phyloP scores from a whole-genome alignment of 495 filamentous ascomycete species.

The Talaromyces liani region DNA sequence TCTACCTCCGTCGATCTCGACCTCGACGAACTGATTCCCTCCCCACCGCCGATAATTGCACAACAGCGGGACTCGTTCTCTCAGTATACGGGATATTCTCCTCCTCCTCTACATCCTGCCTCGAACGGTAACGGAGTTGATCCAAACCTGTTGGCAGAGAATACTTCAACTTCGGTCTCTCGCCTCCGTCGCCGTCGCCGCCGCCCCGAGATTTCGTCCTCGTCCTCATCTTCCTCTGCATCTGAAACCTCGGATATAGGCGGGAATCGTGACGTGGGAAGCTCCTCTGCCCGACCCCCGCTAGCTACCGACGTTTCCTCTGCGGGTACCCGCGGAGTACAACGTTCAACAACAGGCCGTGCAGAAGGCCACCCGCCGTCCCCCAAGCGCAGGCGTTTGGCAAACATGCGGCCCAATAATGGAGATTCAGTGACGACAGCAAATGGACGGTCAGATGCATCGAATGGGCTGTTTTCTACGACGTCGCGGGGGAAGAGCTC shows the following conservation, averaged over 20 bases:
- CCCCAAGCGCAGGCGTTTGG: slow-evolving; percentile 55
- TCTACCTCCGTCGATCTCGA: slow-evolving; percentile 9
- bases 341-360: slow-evolving; percentile 14
- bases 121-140: background rate
- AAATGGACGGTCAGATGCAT: slow-evolving; percentile 41
- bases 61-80: background rate
- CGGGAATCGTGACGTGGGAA: background rate
- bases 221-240: slow-evolving; percentile 4
- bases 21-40: background rate
- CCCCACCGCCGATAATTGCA: background rate
- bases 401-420: slow-evolving; percentile 54
- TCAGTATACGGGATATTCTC: slow-evolving; percentile 1
- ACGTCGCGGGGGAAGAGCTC: slow-evolving; percentile 31
- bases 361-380: slow-evolving; percentile 35
- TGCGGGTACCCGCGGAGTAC: slow-evolving; percentile 17
- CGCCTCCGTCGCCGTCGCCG: slow-evolving; percentile 26
- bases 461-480: slow-evolving; percentile 33
- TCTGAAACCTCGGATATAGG: background rate
- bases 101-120: background rate
- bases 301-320: slow-evolving; percentile 17
- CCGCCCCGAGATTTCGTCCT: slow-evolving; percentile 16
- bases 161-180: slow-evolving; percentile 10
- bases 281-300: background rate
- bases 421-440: slow-evolving; percentile 34
- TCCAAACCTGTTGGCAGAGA: slow-evolving; percentile 1